phyloP scores from a whole-genome alignment of 108 stramenopile genomes.

The Cyclostephanos invisitatus region DNA sequence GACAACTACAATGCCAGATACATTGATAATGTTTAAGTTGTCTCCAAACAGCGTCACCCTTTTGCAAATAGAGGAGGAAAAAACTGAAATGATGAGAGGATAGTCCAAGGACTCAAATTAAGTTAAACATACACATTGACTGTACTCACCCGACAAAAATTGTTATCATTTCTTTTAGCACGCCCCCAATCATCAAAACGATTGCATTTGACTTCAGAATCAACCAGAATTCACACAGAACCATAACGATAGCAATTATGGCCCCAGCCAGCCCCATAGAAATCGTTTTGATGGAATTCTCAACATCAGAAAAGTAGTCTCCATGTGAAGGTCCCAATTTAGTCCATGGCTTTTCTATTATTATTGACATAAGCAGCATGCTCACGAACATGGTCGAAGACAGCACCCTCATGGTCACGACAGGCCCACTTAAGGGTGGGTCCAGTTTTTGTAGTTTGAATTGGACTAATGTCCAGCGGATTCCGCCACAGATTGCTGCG shows the following conservation, averaged over 20 bases:
- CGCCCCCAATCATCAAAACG: constrained; percentile 91
- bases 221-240: constrained; percentile 87
- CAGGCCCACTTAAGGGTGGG: constrained; percentile 79
- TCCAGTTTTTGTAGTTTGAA: constrained; percentile 77
- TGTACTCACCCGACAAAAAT: constrained; percentile 76
- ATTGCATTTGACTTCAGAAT: constrained; percentile 84
- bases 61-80: constrained; percentile 5
- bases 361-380: constrained; percentile 67
- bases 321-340: constrained; percentile 48
- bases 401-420: constrained; percentile 82
- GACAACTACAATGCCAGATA: constrained; percentile 68
- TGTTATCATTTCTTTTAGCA: constrained; percentile 86
- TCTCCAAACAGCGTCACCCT: constrained; percentile 76
- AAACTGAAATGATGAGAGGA: background rate
- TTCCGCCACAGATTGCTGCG: constrained; percentile 72
- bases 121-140: background rate
- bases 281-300: constrained; percentile 49
- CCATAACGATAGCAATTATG: constrained; percentile 78
- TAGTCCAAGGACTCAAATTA: constrained; percentile 3
- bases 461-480: constrained; percentile 87
- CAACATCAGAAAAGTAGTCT: constrained; percentile 33
- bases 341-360: constrained; percentile 68
- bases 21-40: constrained; percentile 61
- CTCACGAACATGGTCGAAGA: constrained; percentile 77
- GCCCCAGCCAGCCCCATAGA: constrained; percentile 71